These are phyloP conservation scores for Pezicula neosporulosa DNA, from an alignment of 2,329 filamentous ascomycete species.

Conservation along the genomic window DNA sequence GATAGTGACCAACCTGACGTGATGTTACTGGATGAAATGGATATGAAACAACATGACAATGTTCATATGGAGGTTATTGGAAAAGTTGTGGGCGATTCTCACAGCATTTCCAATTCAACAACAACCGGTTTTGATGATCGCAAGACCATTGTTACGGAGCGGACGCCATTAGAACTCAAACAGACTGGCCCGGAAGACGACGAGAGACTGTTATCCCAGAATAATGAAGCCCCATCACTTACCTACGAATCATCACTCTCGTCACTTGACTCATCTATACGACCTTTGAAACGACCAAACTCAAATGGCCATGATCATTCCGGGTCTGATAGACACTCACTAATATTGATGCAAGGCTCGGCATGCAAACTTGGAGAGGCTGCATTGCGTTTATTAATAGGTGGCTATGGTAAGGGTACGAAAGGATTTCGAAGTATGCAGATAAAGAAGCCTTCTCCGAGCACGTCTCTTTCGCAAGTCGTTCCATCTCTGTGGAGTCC, in stretches of 20 bases:
- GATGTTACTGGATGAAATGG: not conserved
- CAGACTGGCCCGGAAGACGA: constrained; percentile 1
- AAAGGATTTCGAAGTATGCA: constrained; percentile 4
- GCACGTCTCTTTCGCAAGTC: constrained; percentile 12
- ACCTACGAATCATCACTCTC: constrained; percentile 1
- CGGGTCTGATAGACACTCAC: not conserved
- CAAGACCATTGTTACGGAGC: constrained; percentile 2
- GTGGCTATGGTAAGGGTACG: constrained; percentile 1
- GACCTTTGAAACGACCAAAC: constrained; percentile 1
- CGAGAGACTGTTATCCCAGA: constrained; percentile 12
- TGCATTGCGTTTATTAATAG: constrained; percentile 11
- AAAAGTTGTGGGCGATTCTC: not conserved
- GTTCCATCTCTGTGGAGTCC: constrained; percentile 22
- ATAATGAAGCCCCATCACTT: constrained; percentile 10
- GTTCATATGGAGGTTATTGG: not conserved
- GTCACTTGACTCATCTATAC: constrained; percentile 1
- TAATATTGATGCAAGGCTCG: not conserved
- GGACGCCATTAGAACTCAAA: not conserved
- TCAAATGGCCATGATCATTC: not conserved
- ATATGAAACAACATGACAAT: not conserved
- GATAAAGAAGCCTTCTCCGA: constrained; percentile 7
- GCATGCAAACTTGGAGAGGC: constrained; percentile 6
- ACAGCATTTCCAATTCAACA: not conserved
- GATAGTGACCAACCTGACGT: not conserved
- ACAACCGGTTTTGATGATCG: constrained; percentile 1